These are phyloP conservation scores for Pyrus betulifolia DNA, from an alignment of 306 rosid genomes.

Conservation along the genomic window DNA sequence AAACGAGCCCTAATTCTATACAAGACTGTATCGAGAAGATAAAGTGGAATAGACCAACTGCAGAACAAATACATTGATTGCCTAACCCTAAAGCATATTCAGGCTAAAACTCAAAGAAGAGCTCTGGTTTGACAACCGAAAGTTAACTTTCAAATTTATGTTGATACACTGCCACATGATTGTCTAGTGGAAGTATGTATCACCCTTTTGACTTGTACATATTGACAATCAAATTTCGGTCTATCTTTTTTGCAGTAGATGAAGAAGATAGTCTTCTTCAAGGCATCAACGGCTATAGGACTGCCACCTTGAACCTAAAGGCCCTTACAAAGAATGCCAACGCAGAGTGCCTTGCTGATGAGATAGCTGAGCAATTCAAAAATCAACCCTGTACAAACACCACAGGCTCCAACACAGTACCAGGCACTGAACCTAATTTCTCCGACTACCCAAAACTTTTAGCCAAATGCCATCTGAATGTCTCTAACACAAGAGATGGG, in stretches of 20 bases:
- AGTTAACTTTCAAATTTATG: neutral
- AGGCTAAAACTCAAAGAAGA: neutral
- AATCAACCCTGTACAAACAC: constrained; percentile 72
- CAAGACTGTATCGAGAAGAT: neutral
- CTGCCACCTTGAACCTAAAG: constrained; percentile 43
- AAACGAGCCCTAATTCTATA: too few relatives aligned
- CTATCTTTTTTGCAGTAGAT: constrained; percentile 31
- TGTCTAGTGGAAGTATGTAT: neutral
- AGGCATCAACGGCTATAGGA: constrained; percentile 62
- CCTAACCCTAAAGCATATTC: neutral
- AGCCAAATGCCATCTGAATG: constrained; percentile 57
- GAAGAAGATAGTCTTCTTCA: constrained; percentile 58
- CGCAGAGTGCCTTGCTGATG: constrained; percentile 74
- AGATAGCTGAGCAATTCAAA: constrained; percentile 77
- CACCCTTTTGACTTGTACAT: constrained; percentile 2
- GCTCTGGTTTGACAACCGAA: neutral
- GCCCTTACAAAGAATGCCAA: constrained; percentile 47
- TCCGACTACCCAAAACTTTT: constrained; percentile 57
- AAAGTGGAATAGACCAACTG: neutral
- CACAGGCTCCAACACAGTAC: constrained; percentile 84
- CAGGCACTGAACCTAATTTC: constrained; percentile 82
- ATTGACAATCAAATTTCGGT: constrained; percentile 9
- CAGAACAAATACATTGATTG: neutral
- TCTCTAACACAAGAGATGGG: constrained; percentile 76
- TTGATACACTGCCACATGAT: neutral